phyloP scores from a whole-genome alignment of 2,329 filamentous ascomycete species.

The Sporothrix inflata region DNA sequence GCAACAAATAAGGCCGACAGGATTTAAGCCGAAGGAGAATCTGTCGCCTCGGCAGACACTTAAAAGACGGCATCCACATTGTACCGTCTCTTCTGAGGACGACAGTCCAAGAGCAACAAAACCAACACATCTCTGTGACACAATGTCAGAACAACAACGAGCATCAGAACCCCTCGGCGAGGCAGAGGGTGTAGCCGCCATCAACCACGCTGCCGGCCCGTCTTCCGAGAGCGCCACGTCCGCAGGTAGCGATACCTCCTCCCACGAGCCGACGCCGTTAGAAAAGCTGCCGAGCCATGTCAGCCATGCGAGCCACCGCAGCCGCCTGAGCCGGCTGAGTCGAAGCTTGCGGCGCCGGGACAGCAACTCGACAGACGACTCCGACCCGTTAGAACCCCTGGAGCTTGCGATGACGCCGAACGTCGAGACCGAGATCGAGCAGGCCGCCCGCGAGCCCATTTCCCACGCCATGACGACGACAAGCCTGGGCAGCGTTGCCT shows the following conservation, averaged over 20 bases:
- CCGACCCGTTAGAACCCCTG: constrained; percentile 34
- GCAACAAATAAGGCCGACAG: constrained; percentile 14
- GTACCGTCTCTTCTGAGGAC: background rate
- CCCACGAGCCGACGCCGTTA: constrained; percentile 15
- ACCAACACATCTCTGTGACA: background rate
- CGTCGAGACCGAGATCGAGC: constrained; percentile 31
- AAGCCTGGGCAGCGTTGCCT: constrained; percentile 45
- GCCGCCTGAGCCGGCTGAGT: constrained; percentile 11
- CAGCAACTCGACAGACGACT: constrained; percentile 30
- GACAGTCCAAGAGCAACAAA: background rate
- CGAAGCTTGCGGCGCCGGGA: constrained; percentile 19
- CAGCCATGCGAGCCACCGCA: constrained; percentile 18
- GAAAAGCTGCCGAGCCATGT: constrained; percentile 19
- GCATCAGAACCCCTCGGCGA: background rate
- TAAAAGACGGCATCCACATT: background rate
- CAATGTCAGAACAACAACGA: constrained; percentile 22
- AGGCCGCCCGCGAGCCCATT: constrained; percentile 43
- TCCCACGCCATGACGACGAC: constrained; percentile 45
- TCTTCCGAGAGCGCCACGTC: background rate
- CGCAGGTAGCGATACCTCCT: constrained; percentile 19
- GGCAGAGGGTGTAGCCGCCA: background rate
- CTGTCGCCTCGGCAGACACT: background rate
- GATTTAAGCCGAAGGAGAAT: background rate
- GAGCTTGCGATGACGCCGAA: constrained; percentile 34
- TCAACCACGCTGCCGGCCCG: constrained; percentile 9